Percentiles rank a stretch among this genome's conserved stretches.
These are phyloP conservation scores for Tetrahymena elliotti DNA, from an alignment of 73 alveolate species.

Conservation along the genomic window DNA sequence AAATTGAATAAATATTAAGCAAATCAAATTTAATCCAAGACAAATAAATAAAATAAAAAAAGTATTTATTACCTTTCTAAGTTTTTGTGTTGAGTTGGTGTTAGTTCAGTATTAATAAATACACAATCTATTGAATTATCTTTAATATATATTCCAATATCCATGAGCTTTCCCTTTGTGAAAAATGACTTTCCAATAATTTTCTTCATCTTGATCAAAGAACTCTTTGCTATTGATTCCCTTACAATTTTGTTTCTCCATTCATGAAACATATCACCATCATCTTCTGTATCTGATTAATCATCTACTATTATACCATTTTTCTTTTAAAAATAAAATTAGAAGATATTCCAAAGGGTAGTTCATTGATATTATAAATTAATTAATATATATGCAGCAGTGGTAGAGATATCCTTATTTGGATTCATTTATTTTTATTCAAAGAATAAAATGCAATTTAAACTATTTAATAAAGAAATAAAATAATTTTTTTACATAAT, in stretches of 20 bases:
- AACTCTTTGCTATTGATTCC: slow-evolving; percentile 59
- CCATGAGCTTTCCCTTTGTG: slow-evolving; percentile 67
- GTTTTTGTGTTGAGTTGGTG: slow-evolving; percentile 66
- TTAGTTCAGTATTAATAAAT: slow-evolving; percentile 58
- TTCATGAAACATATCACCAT: slow-evolving; percentile 53
- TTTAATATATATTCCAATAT: slow-evolving; percentile 51
- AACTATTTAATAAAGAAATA: not conserved
- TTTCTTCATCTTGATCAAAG: slow-evolving; percentile 59
- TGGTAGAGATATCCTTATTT: not conserved
- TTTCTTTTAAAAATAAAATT: not conserved
- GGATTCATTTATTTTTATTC: no score
- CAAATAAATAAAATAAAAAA: not conserved
- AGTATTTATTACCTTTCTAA: slow-evolving; percentile 54
- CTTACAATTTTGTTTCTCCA: slow-evolving; percentile 59
- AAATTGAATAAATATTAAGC: not conserved
- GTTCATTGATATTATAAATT: no score
- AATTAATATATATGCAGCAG: no score
- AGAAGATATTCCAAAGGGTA: not conserved
- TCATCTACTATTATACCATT: not conserved
- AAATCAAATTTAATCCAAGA: slow-evolving; percentile 25
- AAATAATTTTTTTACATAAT: slow-evolving; percentile 4
- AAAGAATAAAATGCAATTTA: no score
- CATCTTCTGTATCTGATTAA: slow-evolving; percentile 19
- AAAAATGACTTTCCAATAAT: slow-evolving; percentile 53
- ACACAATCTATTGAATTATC: slow-evolving; percentile 59